These are phyloP conservation scores for Tremella fuciformis DNA, from an alignment of 768 basidiomycete genomes.

Conservation along the genomic window DNA sequence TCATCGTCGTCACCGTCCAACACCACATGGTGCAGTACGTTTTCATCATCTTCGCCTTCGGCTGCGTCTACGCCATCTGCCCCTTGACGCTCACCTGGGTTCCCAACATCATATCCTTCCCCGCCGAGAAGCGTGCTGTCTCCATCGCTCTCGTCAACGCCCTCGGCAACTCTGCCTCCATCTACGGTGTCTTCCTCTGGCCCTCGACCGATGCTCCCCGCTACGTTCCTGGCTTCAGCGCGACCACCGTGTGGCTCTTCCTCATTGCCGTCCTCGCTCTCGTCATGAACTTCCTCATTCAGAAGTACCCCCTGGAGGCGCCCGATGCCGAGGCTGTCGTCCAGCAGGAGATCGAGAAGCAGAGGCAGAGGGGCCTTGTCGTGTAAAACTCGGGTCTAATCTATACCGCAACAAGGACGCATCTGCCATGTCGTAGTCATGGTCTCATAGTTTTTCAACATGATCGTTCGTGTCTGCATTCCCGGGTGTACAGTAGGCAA, in stretches of 20 bases:
- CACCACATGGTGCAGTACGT: constrained; percentile 42
- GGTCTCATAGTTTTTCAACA: no score
- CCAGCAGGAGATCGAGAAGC: constrained; percentile 35
- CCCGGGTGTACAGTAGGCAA: no score
- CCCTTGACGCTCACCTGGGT: constrained; percentile 50
- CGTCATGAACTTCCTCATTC: constrained; percentile 35
- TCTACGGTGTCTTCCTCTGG: constrained; percentile 52
- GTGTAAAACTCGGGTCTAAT: neutral
- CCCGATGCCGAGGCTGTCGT: constrained; percentile 39
- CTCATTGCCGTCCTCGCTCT: constrained; percentile 36
- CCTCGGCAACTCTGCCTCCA: constrained; percentile 44
- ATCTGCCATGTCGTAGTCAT: no score
- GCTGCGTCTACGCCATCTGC: constrained; percentile 45
- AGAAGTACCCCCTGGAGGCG: constrained; percentile 42
- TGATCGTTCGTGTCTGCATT: no score
- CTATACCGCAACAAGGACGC: no score
- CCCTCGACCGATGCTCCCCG: constrained; percentile 43
- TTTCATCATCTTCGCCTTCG: constrained; percentile 51
- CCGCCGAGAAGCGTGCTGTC: constrained; percentile 50
- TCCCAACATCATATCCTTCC: constrained; percentile 47
- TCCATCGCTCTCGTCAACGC: constrained; percentile 50
- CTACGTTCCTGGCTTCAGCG: constrained; percentile 49
- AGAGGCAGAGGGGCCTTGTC: constrained; percentile 20
- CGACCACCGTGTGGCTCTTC: constrained; percentile 44
- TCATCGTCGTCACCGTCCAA: constrained; percentile 32